These are phyloP conservation scores for Pichia sp. DNA, from an alignment of 1,139 yeast genomes.

Conservation along the genomic window DNA sequence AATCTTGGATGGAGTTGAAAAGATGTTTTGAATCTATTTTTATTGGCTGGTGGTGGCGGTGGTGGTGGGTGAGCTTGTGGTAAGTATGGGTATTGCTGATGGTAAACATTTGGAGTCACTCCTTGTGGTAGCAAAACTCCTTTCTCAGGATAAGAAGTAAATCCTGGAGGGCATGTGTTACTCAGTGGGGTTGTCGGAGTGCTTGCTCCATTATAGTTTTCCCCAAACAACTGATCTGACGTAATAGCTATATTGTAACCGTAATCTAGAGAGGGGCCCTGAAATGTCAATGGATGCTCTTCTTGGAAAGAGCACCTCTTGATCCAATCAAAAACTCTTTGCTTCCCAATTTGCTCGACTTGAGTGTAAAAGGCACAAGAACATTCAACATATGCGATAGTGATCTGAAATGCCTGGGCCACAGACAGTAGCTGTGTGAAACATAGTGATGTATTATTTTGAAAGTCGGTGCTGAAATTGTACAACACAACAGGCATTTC, in stretches of 20 bases:
- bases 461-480: slow-evolving; percentile 15
- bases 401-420: slow-evolving; percentile 10
- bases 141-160: slow-evolving; percentile 4
- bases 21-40: neutral
- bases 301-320: slow-evolving; percentile 4
- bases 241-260: slow-evolving; percentile 5
- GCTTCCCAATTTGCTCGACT: slow-evolving; percentile 13
- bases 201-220: slow-evolving; percentile 2
- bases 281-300: slow-evolving; percentile 8
- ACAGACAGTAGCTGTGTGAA: slow-evolving; percentile 16
- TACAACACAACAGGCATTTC: slow-evolving; percentile 16
- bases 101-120: neutral
- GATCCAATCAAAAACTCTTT: slow-evolving; percentile 19
- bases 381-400: slow-evolving; percentile 19
- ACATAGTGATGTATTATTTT: slow-evolving; percentile 15
- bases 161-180: slow-evolving; percentile 5
- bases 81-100: neutral
- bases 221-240: too few relatives aligned
- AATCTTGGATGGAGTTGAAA: slow-evolving; percentile 12
- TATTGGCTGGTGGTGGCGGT: neutral
- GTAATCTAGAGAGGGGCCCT: slow-evolving; percentile 8
- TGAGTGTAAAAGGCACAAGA: slow-evolving; percentile 17
- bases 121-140: slow-evolving; percentile 5
- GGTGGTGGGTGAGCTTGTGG: neutral
- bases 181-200: slow-evolving; percentile 10